Evolutionary conservation across 331 rosid genomes (phyloP).

Genomic region (Stylosanthes scabra): DNA sequence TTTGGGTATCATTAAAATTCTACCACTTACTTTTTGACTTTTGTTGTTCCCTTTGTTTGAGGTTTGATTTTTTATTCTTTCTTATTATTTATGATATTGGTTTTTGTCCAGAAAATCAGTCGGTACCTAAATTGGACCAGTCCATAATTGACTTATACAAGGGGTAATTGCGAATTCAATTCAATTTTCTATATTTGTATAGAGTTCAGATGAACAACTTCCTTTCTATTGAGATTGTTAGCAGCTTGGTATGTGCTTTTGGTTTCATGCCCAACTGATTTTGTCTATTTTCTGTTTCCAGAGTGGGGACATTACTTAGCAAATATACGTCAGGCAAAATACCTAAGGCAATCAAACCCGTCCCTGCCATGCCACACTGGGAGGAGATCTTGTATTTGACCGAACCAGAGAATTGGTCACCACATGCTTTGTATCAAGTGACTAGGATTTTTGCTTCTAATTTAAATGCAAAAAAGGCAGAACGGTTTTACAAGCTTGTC

Average conservation of each 20-base stretch:
- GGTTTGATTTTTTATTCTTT: slow-evolving; percentile 24
- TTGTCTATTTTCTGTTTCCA: slow-evolving; percentile 42
- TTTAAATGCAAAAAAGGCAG: slow-evolving; percentile 74
- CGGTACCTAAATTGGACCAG: slow-evolving; percentile 71
- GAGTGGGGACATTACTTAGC: slow-evolving; percentile 72
- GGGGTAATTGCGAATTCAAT: slow-evolving; percentile 54
- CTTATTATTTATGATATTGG: slow-evolving; percentile 1
- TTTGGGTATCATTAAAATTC: slow-evolving; percentile 52
- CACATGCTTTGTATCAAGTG: slow-evolving; percentile 86
- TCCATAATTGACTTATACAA: slow-evolving; percentile 68
- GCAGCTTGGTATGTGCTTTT: background rate
- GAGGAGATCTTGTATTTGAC: slow-evolving; percentile 78
- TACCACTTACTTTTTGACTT: background rate
- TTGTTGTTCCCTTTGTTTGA: background rate
- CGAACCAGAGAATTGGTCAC: slow-evolving; percentile 95
- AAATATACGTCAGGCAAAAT: slow-evolving; percentile 74
- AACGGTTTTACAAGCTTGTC: slow-evolving; percentile 82
- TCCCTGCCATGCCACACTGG: slow-evolving; percentile 74
- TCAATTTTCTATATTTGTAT: slow-evolving; percentile 15
- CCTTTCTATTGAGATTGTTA: slow-evolving; percentile 14
- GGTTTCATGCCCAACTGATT: background rate
- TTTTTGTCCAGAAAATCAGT: slow-evolving; percentile 62
- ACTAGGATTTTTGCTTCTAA: slow-evolving; percentile 84
- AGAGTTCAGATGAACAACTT: background rate
- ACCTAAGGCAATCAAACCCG: slow-evolving; percentile 81